A percentile compares a stretch with the other conserved stretches of the same genome.
phyloP scores from a whole-genome alignment of 768 basidiomycete genomes.

The Coprinopsis sp. region DNA sequence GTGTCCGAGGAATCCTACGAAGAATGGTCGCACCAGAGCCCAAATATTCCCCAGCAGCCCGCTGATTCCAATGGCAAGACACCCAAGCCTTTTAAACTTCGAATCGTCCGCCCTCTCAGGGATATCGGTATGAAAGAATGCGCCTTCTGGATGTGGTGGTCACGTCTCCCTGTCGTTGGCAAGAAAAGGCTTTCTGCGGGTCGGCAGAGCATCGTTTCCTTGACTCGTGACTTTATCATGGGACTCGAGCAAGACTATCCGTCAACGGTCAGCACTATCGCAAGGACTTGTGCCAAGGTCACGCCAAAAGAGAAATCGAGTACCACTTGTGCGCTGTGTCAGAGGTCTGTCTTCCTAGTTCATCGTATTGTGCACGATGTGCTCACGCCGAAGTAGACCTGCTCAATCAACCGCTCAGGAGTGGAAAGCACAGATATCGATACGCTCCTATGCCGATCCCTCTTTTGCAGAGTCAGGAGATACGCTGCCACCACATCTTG shows the following conservation, averaged over 20 bases:
- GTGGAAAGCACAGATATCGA: constrained; percentile 74
- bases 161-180: constrained; percentile 42
- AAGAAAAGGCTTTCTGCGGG: constrained; percentile 15
- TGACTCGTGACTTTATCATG: constrained; percentile 63
- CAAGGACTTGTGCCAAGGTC: constrained; percentile 74
- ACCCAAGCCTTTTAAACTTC: constrained; percentile 28
- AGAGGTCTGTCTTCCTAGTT: constrained; percentile 40
- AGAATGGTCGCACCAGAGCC: constrained; percentile 44
- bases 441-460: constrained; percentile 45
- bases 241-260: constrained; percentile 81
- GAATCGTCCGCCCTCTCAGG: constrained; percentile 61
- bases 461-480: constrained; percentile 19
- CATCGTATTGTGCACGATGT: not conserved
- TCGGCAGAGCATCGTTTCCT: constrained; percentile 3
- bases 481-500: constrained; percentile 24
- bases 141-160: constrained; percentile 75
- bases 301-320: constrained; percentile 54
- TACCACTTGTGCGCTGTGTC: constrained; percentile 57
- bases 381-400: constrained; percentile 37
- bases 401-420: constrained; percentile 59
- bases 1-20: constrained; percentile 68
- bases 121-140: constrained; percentile 81
- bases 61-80: constrained; percentile 9
- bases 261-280: constrained; percentile 81
- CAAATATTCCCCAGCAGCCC: constrained; percentile 16